Evolutionary conservation across 1,284 basidiomycete genomes (phyloP).

Genomic region (Exsudoporus floridanus): DNA sequence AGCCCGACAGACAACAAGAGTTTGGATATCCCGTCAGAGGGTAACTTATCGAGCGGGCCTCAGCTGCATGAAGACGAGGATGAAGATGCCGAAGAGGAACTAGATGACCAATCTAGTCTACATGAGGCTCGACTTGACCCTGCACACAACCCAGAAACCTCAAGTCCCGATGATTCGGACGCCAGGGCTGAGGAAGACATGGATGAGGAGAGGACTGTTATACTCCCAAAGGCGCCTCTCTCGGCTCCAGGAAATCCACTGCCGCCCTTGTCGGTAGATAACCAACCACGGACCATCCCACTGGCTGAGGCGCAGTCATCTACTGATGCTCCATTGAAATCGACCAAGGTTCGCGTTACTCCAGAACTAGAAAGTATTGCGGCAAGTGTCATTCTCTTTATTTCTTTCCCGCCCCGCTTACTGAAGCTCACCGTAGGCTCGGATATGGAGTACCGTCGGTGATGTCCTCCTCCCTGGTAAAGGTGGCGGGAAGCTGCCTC

Average conservation of each 20-base stretch:
- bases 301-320: slow-evolving; percentile 7
- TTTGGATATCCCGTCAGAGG: slow-evolving; percentile 2
- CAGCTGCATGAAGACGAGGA: background rate
- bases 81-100: slow-evolving; percentile 3
- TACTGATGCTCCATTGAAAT: slow-evolving; percentile 21
- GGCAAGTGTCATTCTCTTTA: slow-evolving; percentile 38
- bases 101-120: slow-evolving; percentile 13
- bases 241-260: slow-evolving; percentile 7
- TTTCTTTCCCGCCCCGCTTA: background rate
- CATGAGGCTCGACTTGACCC: slow-evolving; percentile 12
- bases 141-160: slow-evolving; percentile 1
- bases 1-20: slow-evolving; percentile 14
- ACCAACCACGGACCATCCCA: slow-evolving; percentile 2
- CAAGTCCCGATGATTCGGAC: slow-evolving; percentile 1
- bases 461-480: slow-evolving; percentile 62
- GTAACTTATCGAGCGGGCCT: slow-evolving; percentile 6
- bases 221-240: slow-evolving; percentile 27
- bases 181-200: slow-evolving; percentile 19
- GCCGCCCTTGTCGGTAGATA: slow-evolving; percentile 4
- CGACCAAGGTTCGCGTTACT: slow-evolving; percentile 44
- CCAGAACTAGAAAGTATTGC: slow-evolving; percentile 60
- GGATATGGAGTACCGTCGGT: slow-evolving; percentile 65
- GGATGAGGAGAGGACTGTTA: slow-evolving; percentile 35
- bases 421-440: slow-evolving; percentile 43
- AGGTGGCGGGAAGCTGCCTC: slow-evolving; percentile 43